Conservation (phyloP, 768 basidiomycete genomes). For the Pisolithus sp. region DNA sequence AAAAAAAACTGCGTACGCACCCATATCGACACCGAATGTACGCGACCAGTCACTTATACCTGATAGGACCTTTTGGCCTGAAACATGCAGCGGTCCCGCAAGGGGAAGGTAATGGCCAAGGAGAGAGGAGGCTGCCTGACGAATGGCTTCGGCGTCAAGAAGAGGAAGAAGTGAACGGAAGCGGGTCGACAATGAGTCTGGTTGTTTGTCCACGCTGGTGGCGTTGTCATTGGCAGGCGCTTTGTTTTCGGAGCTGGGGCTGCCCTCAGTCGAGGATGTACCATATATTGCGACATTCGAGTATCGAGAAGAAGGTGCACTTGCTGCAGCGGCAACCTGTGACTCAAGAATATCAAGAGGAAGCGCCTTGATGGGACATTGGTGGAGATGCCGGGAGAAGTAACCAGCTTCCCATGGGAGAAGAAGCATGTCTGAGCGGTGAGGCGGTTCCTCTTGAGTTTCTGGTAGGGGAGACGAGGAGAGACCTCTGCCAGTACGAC, state of each 20-base stretch:
- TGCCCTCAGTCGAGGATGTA: background rate
- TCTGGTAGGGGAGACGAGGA: conserved; percentile 28
- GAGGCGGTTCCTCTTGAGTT: background rate
- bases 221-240: too few relatives aligned
- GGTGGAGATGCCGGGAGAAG: conserved; percentile 51
- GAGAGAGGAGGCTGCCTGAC: conserved; percentile 57
- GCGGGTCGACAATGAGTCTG: conserved; percentile 9
- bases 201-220: conserved; percentile 2
- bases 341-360: conserved; percentile 40
- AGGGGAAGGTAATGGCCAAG: conserved; percentile 69
- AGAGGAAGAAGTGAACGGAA: conserved; percentile 26
- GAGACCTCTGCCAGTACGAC: conserved; percentile 73
- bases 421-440: conserved; percentile 71
- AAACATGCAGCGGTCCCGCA: conserved; percentile 39
- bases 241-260: background rate
- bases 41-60: conserved; percentile 58
- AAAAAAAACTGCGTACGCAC: background rate
- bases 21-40: conserved; percentile 11
- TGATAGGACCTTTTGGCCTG: conserved; percentile 39
- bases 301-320: conserved; percentile 1
- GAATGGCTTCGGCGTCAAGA: conserved; percentile 46
- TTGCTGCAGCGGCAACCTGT: conserved; percentile 43
- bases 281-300: background rate
- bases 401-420: conserved; percentile 76
- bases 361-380: conserved; percentile 64